phyloP scores from a whole-genome alignment of 2,329 filamentous ascomycete genomes.

The Stachybotrys echinatus region DNA sequence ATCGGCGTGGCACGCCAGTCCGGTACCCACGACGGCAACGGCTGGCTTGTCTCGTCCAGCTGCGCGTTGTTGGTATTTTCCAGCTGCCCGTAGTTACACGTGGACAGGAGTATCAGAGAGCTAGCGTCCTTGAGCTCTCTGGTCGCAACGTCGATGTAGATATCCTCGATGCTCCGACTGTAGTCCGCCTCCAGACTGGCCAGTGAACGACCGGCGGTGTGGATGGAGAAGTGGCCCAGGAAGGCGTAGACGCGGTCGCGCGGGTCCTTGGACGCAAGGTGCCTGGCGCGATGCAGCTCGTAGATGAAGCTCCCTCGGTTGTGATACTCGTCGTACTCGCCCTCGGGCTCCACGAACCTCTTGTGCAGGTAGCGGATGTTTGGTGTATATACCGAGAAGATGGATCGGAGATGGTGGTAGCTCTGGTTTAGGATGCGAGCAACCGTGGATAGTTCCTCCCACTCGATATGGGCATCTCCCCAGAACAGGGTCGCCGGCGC shows the following conservation, averaged over 20 bases:
- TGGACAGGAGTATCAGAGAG: constrained; percentile 22
- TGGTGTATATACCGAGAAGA: constrained; percentile 23
- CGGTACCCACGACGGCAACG: constrained; percentile 30
- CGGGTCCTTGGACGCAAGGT: constrained; percentile 24
- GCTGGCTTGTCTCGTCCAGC: background rate
- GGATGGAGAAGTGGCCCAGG: constrained; percentile 27
- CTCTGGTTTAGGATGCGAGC: constrained; percentile 22
- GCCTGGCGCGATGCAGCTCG: constrained; percentile 27
- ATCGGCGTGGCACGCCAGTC: constrained; percentile 28
- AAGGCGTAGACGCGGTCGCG: constrained; percentile 30
- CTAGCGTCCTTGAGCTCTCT: constrained; percentile 19
- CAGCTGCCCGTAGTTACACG: constrained; percentile 15
- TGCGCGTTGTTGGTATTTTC: constrained; percentile 7
- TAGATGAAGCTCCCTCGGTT: constrained; percentile 29
- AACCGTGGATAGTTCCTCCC: constrained; percentile 24
- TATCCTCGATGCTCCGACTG: constrained; percentile 19
- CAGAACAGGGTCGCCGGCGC: constrained; percentile 27
- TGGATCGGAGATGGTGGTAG: constrained; percentile 24
- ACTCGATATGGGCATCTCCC: constrained; percentile 25
- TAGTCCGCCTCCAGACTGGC: constrained; percentile 21
- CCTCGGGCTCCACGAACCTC: constrained; percentile 26
- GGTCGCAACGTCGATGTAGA: constrained; percentile 25
- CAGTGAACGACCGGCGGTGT: constrained; percentile 14
- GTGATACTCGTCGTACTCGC: constrained; percentile 16
- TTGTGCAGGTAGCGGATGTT: constrained; percentile 25